Base-by-base conservation (phyloP, 2,329 filamentous ascomycete species). In the Talaromyces sp. region DNA sequence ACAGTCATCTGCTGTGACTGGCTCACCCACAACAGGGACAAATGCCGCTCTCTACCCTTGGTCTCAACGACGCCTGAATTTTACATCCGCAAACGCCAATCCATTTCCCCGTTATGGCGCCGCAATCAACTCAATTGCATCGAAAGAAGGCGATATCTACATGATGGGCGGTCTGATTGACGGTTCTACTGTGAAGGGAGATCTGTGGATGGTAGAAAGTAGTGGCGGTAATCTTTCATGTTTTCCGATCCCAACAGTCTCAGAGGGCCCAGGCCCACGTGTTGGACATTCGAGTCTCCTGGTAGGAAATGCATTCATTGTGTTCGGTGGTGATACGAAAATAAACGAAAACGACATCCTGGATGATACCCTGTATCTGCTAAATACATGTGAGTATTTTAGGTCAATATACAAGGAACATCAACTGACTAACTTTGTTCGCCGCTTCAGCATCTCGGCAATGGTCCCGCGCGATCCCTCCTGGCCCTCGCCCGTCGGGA, bases 261-360 rank as follows among this genome's bases (percentile, higher is more conserved):
- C 91, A 19, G 94, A 99, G 74, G 94, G 94, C 0, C 95, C 94
- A 1, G 92, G 94, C 3, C 94, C 95, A 1, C 85, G 94, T 77
- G 94, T 99, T 54, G 94, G 94, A 3, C 94, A 99, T 76, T 83
- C 93, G 19, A 95, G 92, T 78, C 79, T 99, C 67, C 81, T 99
- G 15, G 94, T 99, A 56, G 95, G 95, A 59, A 99, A 99, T 74
- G 94, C 94, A 0, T 99, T 97, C 72, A 99, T 99, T 65, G 94
- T 99, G 11, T 99, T 97, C 70, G 95, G 94, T 52, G 94, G 94
- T 70, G 95, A 99, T 73, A 99, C 94, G 53, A 99, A 99, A 75
- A 88, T 96, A 70, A 91, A 97, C 57, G 94, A 97, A 69, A 84
- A 85, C 33, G 94, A 99, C 73, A 81, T 89, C 51, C 78, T 99